Percentiles rank a stretch among this genome's conserved stretches.
Evolutionary conservation across 23 red algal genomes (phyloP).

Genomic region (Gracilaria vermiculophylla): DNA sequence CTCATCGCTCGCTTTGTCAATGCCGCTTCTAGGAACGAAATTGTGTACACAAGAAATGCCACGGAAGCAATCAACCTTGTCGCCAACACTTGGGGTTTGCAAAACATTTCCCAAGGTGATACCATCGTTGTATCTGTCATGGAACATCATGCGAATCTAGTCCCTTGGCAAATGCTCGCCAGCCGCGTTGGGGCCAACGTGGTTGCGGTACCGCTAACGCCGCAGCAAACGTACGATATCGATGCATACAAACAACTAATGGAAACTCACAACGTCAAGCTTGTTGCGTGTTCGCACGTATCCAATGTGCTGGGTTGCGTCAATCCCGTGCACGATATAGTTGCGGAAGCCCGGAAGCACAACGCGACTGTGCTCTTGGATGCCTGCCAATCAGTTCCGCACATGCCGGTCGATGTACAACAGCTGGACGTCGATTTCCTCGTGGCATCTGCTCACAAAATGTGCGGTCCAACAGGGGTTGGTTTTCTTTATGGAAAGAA

Average conservation of each 20-base stretch:
- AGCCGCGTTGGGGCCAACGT: constrained; percentile 69
- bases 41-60: constrained; percentile 96
- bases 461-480: constrained; percentile 98
- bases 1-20: constrained; percentile 69
- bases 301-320: constrained; percentile 93
- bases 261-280: constrained; percentile 54
- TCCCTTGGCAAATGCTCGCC: constrained; percentile 98
- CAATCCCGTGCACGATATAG: constrained; percentile 73
- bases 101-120: constrained; percentile 81
- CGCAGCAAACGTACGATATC: constrained; percentile 59
- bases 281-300: constrained; percentile 90
- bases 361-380: constrained; percentile 89
- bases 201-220: constrained; percentile 62
- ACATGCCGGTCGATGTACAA: constrained; percentile 96
- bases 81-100: constrained; percentile 80
- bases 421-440: constrained; percentile 88
- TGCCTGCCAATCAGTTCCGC: constrained; percentile 95
- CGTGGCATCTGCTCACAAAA: constrained; percentile 93
- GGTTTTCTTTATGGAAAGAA: constrained; percentile 89
- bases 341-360: constrained; percentile 43
- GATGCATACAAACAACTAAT: constrained; percentile 50
- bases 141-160: constrained; percentile 99
- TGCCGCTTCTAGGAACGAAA: constrained; percentile 69
- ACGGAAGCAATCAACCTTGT: constrained; percentile 98
- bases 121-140: constrained; percentile 85